A percentile compares a stretch with the other conserved stretches of the same genome.
phyloP scores from a whole-genome alignment of 108 stramenopile species.

The Cyclotella distinguenda region DNA sequence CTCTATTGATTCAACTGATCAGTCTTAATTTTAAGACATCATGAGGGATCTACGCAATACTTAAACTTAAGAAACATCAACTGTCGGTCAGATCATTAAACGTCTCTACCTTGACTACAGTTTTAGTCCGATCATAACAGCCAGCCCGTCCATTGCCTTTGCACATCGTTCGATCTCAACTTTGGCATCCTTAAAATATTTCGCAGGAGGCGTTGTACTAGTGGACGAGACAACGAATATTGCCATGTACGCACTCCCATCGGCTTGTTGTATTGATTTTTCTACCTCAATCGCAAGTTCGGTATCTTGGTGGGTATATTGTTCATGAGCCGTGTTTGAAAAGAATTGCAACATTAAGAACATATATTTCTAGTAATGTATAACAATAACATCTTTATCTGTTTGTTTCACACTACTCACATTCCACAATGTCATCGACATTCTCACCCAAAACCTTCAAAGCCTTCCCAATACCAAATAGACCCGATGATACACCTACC shows the following conservation, averaged over 20 bases:
- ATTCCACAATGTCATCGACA: slow-evolving; percentile 61
- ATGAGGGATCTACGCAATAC: not conserved
- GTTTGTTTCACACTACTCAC: not conserved
- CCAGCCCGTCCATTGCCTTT: slow-evolving; percentile 48
- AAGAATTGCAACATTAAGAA: not conserved
- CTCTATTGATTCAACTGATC: too few species aligned
- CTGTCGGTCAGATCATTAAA: not conserved
- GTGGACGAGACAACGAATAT: slow-evolving; percentile 47
- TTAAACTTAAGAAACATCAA: not conserved
- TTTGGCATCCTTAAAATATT: slow-evolving; percentile 57
- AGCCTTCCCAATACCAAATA: slow-evolving; percentile 54
- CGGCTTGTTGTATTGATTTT: slow-evolving; percentile 39
- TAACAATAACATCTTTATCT: not conserved
- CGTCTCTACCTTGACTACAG: not conserved
- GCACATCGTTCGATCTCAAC: slow-evolving; percentile 46
- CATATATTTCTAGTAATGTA: not conserved
- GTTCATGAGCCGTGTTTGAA: not conserved
- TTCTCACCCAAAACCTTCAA: slow-evolving; percentile 48
- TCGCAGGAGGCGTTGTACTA: slow-evolving; percentile 33
- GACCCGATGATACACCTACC: slow-evolving; percentile 45
- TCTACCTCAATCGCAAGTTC: slow-evolving; percentile 46
- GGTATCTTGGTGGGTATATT: slow-evolving; percentile 17
- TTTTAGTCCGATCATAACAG: slow-evolving; percentile 21
- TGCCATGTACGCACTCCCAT: slow-evolving; percentile 53
- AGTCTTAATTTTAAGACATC: not conserved